These are phyloP conservation scores for Podila minutissima DNA, from an alignment of 192 early-diverging fungal species.

Conservation along the genomic window DNA sequence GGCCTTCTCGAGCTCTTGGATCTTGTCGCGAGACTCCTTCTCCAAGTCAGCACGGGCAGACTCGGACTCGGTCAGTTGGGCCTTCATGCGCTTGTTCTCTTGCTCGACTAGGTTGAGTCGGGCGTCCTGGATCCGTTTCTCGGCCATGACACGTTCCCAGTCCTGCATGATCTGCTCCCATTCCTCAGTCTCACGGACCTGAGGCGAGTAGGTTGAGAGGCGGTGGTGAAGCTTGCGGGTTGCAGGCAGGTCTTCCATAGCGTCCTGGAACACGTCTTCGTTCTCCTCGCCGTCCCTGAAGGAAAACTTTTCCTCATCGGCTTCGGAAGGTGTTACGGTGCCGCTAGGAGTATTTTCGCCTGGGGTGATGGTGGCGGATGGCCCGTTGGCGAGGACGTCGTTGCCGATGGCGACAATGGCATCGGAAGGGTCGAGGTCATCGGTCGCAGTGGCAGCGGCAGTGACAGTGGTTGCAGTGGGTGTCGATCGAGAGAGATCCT, in stretches of 20 bases:
- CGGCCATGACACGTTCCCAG: slow-evolving; percentile 39
- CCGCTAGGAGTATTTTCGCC: slow-evolving; percentile 3
- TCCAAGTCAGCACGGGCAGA: slow-evolving; percentile 21
- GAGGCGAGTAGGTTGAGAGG: slow-evolving; percentile 19
- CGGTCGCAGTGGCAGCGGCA: background rate
- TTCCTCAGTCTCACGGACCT: slow-evolving; percentile 20
- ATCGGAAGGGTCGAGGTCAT: slow-evolving; percentile 11
- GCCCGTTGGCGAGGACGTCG: slow-evolving; percentile 32
- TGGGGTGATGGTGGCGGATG: slow-evolving; percentile 9
- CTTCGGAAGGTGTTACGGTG: slow-evolving; percentile 23
- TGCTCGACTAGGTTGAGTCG: slow-evolving; percentile 34
- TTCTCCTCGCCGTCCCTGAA: slow-evolving; percentile 6
- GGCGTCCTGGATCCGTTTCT: slow-evolving; percentile 47
- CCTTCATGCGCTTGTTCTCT: slow-evolving; percentile 45
- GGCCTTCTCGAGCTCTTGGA: slow-evolving; percentile 18
- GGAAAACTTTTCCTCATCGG: background rate
- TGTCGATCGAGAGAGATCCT: background rate
- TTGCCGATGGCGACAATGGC: slow-evolving; percentile 45
- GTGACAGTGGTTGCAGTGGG: background rate
- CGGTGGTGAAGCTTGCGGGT: slow-evolving; percentile 28
- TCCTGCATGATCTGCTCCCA: slow-evolving; percentile 47
- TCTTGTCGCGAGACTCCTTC: slow-evolving; percentile 18
- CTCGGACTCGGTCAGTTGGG: slow-evolving; percentile 30
- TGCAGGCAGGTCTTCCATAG: slow-evolving; percentile 31
- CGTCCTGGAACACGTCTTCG: slow-evolving; percentile 28